Percentiles rank a stretch among this genome's conserved stretches.
Conservation (phyloP, 2,329 filamentous ascomycete species). For the Pyricularia sp. region DNA sequence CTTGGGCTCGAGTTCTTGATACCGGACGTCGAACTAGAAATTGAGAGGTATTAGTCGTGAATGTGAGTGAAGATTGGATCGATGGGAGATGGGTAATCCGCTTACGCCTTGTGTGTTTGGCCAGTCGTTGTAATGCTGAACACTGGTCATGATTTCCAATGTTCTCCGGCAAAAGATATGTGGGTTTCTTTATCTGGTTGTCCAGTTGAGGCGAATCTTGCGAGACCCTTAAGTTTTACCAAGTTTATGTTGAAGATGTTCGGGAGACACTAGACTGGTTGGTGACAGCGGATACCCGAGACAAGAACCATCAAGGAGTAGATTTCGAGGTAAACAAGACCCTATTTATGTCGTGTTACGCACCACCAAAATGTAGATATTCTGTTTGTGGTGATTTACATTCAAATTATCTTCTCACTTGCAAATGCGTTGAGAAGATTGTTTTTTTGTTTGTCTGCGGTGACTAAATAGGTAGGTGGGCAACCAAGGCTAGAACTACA, state of each 20-base stretch:
- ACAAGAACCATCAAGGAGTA: neutral
- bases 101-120: constrained; percentile 8
- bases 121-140: constrained; percentile 7
- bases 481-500: neutral
- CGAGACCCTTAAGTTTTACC: no score
- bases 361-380: neutral
- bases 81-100: neutral
- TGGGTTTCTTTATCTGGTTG: neutral
- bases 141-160: neutral
- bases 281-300: neutral
- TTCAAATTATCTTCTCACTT: neutral
- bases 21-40: constrained; percentile 6
- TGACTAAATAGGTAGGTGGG: neutral
- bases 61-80: neutral
- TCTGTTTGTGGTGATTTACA: neutral
- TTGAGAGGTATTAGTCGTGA: neutral
- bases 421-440: neutral
- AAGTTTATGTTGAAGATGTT: neutral
- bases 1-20: constrained; percentile 6
- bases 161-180: neutral
- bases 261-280: neutral
- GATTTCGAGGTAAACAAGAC: neutral
- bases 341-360: neutral
- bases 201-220: neutral
- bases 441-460: neutral